A percentile compares a stretch with the other conserved stretches of the same genome.
phyloP scores from a whole-genome alignment of 805 yeast genomes.

The Zygosaccharomyces kombuchaensis region DNA sequence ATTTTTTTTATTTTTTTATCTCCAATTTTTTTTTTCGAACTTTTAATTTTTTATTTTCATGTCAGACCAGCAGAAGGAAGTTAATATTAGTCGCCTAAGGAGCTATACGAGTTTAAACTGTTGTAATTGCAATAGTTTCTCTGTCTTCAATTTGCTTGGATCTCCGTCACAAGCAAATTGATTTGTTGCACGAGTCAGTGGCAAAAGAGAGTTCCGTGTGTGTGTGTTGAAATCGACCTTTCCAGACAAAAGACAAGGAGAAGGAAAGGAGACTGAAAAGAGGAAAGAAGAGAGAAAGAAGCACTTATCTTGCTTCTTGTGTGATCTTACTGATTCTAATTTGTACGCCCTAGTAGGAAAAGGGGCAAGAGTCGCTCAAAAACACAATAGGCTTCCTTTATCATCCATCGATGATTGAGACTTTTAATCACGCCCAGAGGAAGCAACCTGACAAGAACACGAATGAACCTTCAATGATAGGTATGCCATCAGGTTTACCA shows the following conservation, averaged over 20 bases:
- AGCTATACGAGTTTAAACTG: background rate
- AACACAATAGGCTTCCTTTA: background rate
- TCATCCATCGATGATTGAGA: slow-evolving; percentile 10
- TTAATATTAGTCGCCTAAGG: background rate
- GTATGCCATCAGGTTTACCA: slow-evolving; percentile 1
- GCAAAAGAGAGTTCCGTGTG: background rate
- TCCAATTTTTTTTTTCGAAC: background rate
- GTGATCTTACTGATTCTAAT: background rate
- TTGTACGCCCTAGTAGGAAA: background rate
- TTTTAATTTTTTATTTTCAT: background rate
- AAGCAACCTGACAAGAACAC: slow-evolving; percentile 7
- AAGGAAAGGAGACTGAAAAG: background rate
- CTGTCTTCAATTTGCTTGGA: background rate
- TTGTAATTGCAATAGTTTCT: background rate
- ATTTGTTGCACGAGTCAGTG: background rate
- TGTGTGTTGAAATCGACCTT: background rate
- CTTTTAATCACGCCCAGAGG: slow-evolving; percentile 11
- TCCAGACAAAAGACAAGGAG: background rate
- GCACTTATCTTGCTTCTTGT: background rate
- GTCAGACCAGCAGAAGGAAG: background rate
- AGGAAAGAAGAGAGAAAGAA: background rate
- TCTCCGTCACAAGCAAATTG: background rate
- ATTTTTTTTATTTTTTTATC: background rate
- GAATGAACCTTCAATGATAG: slow-evolving; percentile 2
- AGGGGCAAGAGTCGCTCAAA: background rate